phyloP scores from a whole-genome alignment of 352 stramenopile species.

The Pythium volutum region DNA sequence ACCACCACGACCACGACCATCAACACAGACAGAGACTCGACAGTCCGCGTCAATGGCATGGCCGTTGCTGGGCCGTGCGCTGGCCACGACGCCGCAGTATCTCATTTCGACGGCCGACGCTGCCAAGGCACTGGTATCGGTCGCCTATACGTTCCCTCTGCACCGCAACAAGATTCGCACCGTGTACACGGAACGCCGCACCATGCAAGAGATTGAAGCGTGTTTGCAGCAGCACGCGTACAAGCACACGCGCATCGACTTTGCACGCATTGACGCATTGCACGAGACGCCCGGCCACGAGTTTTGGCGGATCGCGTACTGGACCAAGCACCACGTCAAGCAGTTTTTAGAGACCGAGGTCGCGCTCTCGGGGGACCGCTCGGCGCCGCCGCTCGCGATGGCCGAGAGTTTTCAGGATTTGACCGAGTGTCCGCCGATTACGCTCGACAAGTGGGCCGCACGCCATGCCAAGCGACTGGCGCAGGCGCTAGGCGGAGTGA shows the following conservation, averaged over 20 bases:
- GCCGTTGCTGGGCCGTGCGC: conserved; percentile 18
- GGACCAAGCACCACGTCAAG: conserved; percentile 26
- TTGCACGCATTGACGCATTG: conserved; percentile 24
- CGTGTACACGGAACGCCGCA: conserved; percentile 28
- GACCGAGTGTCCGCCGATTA: conserved; percentile 46
- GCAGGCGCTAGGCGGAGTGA: conserved; percentile 35
- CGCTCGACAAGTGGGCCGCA: conserved; percentile 52
- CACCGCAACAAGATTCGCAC: conserved; percentile 23
- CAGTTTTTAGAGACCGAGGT: conserved; percentile 27
- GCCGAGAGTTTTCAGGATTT: conserved; percentile 54
- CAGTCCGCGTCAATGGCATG: not conserved
- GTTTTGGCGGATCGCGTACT: conserved; percentile 31
- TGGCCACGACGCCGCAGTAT: conserved; percentile 29
- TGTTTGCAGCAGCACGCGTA: conserved; percentile 25
- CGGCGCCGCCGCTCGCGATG: conserved; percentile 20
- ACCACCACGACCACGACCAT: not conserved
- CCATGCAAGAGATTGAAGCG: conserved; percentile 26
- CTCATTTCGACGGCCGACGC: conserved; percentile 31
- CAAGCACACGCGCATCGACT: conserved; percentile 20
- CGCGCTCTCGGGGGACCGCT: conserved; percentile 11
- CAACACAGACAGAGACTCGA: no score
- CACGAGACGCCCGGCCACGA: conserved; percentile 13
- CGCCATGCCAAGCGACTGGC: conserved; percentile 49
- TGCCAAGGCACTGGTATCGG: conserved; percentile 26
- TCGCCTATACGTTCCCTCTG: conserved; percentile 31